Percentiles rank a stretch among this genome's conserved stretches.
Evolutionary conservation across 2,329 filamentous ascomycete species (phyloP).

Genomic region (Dactylella cylindrospora): DNA sequence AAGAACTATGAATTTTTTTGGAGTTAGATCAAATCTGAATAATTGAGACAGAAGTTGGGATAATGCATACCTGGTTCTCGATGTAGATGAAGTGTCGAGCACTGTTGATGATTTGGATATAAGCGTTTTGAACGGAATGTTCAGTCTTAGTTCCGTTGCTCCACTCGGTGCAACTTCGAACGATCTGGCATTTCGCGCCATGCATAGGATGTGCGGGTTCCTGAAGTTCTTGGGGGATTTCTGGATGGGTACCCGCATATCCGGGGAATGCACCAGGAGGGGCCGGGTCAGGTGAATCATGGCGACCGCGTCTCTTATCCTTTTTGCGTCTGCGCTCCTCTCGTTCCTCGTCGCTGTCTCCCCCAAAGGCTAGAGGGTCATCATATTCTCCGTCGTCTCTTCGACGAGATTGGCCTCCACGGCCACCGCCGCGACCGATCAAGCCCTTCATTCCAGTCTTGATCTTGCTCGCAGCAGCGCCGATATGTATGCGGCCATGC

Average conservation of each 20-base stretch:
- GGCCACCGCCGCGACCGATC: slow-evolving; percentile 10
- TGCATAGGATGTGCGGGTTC: slow-evolving; percentile 52
- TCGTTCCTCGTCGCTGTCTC: slow-evolving; percentile 8
- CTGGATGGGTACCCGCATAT: background rate
- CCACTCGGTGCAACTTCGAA: slow-evolving; percentile 60
- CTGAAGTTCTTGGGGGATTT: slow-evolving; percentile 1
- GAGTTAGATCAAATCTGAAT: slow-evolving; percentile 12
- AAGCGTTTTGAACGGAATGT: slow-evolving; percentile 85
- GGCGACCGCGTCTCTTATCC: background rate
- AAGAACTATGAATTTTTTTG: slow-evolving; percentile 64
- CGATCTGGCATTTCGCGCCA: slow-evolving; percentile 57
- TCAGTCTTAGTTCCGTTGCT: slow-evolving; percentile 62
- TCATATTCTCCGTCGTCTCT: background rate
- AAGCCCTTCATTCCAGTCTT: slow-evolving; percentile 26
- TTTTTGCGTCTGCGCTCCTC: background rate
- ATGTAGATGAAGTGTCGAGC: slow-evolving; percentile 76
- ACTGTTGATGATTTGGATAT: slow-evolving; percentile 69
- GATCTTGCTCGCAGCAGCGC: slow-evolving; percentile 15
- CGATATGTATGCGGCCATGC: slow-evolving; percentile 19
- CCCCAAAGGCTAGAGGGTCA: background rate
- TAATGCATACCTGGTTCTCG: slow-evolving; percentile 64
- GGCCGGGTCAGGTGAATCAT: slow-evolving; percentile 6
- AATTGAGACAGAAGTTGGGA: too few relatives aligned
- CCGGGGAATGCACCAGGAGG: background rate
- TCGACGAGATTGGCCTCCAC: background rate